Conservation (phyloP, 768 basidiomycete species). For the Rhizopogon rudus region DNA sequence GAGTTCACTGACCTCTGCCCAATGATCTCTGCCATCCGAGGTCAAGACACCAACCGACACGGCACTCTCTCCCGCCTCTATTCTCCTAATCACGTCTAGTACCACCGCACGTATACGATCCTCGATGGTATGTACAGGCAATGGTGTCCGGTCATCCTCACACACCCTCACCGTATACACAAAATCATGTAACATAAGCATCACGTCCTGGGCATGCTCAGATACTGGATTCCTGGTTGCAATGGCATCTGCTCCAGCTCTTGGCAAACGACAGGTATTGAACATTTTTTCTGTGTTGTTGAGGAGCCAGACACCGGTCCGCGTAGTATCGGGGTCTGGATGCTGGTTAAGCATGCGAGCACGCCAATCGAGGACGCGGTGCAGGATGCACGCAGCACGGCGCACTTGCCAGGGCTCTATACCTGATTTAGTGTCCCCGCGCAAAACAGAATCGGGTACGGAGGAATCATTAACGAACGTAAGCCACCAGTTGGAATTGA, state of each 20-base stretch:
- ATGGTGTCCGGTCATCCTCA: constrained; percentile 29
- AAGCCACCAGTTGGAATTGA: constrained; percentile 98
- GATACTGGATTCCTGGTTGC: constrained; percentile 41
- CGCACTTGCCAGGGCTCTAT: constrained; percentile 82
- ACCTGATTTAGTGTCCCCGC: constrained; percentile 21
- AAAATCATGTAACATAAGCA: constrained; percentile 73
- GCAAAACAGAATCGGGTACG: constrained; percentile 41
- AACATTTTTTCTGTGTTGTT: constrained; percentile 59
- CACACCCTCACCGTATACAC: constrained; percentile 74
- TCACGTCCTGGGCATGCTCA: constrained; percentile 34
- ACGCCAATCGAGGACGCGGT: constrained; percentile 71
- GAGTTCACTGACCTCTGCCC: constrained; percentile 58
- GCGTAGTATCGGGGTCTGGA: constrained; percentile 63
- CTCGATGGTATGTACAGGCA: constrained; percentile 41
- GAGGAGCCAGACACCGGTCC: constrained; percentile 73
- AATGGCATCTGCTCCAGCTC: constrained; percentile 57
- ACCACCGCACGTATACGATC: constrained; percentile 39
- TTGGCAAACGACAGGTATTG: constrained; percentile 75
- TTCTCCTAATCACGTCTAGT: constrained; percentile 52
- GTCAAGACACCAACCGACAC: constrained; percentile 67
- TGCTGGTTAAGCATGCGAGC: constrained; percentile 60
- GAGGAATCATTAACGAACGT: constrained; percentile 70
- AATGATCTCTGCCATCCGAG: constrained; percentile 75
- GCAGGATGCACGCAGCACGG: constrained; percentile 76
- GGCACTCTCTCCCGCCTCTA: constrained; percentile 48